Evolutionary conservation across 192 early-diverging fungal genomes (phyloP), one percentile per base, ranked within the genome.

Genomic region (Coemansia sp.): DNA sequence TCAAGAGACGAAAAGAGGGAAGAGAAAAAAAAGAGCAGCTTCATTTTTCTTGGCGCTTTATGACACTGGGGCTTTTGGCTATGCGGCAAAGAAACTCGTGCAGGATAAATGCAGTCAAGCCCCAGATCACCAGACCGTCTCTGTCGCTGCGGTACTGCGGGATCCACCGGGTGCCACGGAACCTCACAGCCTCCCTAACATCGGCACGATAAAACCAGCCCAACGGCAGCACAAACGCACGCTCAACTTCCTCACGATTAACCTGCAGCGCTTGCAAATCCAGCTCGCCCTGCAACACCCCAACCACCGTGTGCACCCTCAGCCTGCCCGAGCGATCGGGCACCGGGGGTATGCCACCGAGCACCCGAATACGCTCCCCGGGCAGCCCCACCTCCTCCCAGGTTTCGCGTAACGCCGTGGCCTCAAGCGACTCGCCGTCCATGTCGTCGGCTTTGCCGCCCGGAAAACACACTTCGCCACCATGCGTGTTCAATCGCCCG

Each of bases 91-190:
- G 48, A 34, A 74, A 66, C 61, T 74, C 83, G 43, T 89, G 66
- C 21, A 95, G 57, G 30, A 95, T 82, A 71, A 87, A 91, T 4
- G 86, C 89, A 0, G 93, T 95, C 62, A 95, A 63, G 3, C 90
- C 90, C 90, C 88, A 91, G 37, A 91, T 85, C 13, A 77, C 73
- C 55, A 84, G 73, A 5, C 67, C 68, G 33, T 69, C 47, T 55
- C 84, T 75, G 48, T 67, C 71, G 23, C 81, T 78, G 18, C 62
- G 51, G 75, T 84, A 94, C 0, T 78, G 80, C 3, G 88, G 84
- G 27, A 90, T 83, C 17, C 84, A 49, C 2, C 71, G 59, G 0
- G 70, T 70, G 17, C 71, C 59, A 7, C 87, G 62, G 62, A 95
- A 89, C n/a, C 55, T 53, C 30, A 74, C 69, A 44, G 69, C 30